Base-by-base conservation (phyloP, 1,139 yeast species). In the Spencermartinsiella ligniputridi region DNA sequence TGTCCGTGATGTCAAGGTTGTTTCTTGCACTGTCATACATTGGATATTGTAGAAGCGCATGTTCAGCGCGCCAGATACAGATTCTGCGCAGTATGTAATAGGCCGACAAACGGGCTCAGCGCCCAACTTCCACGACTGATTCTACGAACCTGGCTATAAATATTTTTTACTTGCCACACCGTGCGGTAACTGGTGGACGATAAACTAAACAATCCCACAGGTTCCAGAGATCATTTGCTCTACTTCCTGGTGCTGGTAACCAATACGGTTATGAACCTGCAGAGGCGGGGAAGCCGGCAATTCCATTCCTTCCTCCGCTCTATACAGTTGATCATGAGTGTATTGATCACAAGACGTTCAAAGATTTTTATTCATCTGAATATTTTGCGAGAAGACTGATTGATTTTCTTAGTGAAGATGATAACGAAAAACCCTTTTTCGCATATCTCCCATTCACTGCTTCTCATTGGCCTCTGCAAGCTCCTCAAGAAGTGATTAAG, bases 381-480 rank as follows among this genome's bases (percentile, higher is more conserved):
- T 68, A 58, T 47, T 77, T 68, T 58, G 74, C 80, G 4, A 67
- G 67, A 41, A 72, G 67, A 48, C 69, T 70, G 3, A 52, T 75
- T 39, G 70, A 70, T 37, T 69, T 61, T 37, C 40, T 71, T 29
- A 58, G 57, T 13, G 56, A 56, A 33, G 61, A 58, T 41, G 29
- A 46, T 2, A 40, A 57, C 61, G 33, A 35, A 11, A 61, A 63
- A 12, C 81, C 82, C 5, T 77, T 74, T 49, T 73, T 76, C 50
- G 81, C 79, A 2, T 60, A 67, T 39, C 61, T 77, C 46, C 76
- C 82, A 1, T 76, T 74, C 47, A 76, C 81, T 3, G 81, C 82
- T 1, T 82, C 82, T 2, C 82, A 77, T 55, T 78, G 82, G 82
- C 82, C 82, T 5, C 68, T 70, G 48, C 82, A 77, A 59, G 82